A percentile compares a stretch with the other conserved stretches of the same genome.
These are phyloP conservation scores for Termitomyces sp. DNA, from an alignment of 768 basidiomycete genomes.

Conservation along the genomic window DNA sequence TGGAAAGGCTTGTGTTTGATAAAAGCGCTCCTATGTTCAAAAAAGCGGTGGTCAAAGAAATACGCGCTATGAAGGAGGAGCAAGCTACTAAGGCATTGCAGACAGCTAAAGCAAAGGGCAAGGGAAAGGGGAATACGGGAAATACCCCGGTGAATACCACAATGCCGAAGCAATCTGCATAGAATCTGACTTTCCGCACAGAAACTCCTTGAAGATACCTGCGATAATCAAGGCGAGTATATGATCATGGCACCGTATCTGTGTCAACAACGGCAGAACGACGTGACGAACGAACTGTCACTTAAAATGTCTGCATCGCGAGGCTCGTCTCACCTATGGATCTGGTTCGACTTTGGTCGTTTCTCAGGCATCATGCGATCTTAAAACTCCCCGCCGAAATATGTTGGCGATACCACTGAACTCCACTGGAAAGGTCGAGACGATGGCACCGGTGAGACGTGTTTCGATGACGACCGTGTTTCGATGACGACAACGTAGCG, in stretches of 20 bases:
- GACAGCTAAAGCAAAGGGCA: not conserved
- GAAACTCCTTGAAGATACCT: not conserved
- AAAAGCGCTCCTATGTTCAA: not conserved
- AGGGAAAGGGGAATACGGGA: no score
- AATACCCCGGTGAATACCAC: not conserved
- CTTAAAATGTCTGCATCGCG: slow-evolving; percentile 22
- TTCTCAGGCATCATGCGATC: slow-evolving; percentile 22
- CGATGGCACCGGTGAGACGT: slow-evolving; percentile 12
- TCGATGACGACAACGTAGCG: slow-evolving; percentile 18
- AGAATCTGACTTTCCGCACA: not conserved
- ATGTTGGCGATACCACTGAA: slow-evolving; percentile 6
- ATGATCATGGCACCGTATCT: slow-evolving; percentile 19
- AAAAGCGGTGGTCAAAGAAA: slow-evolving; percentile 5
- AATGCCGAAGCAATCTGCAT: not conserved
- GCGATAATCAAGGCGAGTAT: slow-evolving; percentile 6
- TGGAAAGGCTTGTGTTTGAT: slow-evolving; percentile 9
- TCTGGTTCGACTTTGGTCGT: slow-evolving; percentile 21
- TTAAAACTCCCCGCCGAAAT: slow-evolving; percentile 4
- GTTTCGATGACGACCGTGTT: slow-evolving; percentile 10
- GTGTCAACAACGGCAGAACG: not conserved
- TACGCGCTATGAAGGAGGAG: not conserved
- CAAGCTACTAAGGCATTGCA: not conserved
- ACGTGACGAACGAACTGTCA: slow-evolving; percentile 1
- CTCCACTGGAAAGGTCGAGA: slow-evolving; percentile 23
- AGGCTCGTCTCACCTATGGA: slow-evolving; percentile 23